Evolutionary conservation across 192 early-diverging fungal species (phyloP).

Genomic region (Coemansia brasiliensis): DNA sequence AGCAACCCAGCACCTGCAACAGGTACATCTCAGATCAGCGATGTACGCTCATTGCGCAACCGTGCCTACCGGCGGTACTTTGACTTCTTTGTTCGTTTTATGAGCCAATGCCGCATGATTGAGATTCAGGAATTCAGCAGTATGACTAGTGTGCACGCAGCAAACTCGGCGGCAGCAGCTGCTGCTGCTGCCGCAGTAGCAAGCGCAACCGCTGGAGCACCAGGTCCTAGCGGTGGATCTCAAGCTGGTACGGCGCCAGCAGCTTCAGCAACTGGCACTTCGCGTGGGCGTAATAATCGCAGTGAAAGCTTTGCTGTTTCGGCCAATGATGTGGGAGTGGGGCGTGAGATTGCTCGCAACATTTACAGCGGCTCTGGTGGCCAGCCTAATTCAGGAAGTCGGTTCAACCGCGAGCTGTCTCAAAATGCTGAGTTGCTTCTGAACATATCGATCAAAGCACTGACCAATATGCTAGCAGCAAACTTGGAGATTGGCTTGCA

Average conservation of each 20-base stretch:
- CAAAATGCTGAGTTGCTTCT: conserved; percentile 51
- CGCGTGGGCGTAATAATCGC: conserved; percentile 25
- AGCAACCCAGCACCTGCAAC: conserved; percentile 11
- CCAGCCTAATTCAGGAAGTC: neutral
- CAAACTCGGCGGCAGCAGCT: conserved; percentile 29
- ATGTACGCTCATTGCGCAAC: conserved; percentile 47
- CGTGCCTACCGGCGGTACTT: conserved; percentile 54
- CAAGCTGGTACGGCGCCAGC: neutral
- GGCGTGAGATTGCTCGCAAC: conserved; percentile 54
- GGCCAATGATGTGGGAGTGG: conserved; percentile 42
- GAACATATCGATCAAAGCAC: conserved; percentile 66
- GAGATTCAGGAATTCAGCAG: conserved; percentile 57
- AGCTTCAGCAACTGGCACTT: neutral
- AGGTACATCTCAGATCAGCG: conserved; percentile 24
- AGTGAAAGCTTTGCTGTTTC: conserved; percentile 55
- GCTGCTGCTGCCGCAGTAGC: conserved; percentile 14
- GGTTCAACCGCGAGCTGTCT: conserved; percentile 51
- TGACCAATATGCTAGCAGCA: conserved; percentile 86
- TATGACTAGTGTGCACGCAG: conserved; percentile 53
- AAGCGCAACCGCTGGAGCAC: neutral
- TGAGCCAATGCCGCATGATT: conserved; percentile 58
- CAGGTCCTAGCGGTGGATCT: neutral
- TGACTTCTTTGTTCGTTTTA: conserved; percentile 58
- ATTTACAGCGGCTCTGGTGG: conserved; percentile 38
- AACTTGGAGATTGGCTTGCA: conserved; percentile 93